Evolutionary conservation across 148 eudicot species (phyloP).

Genomic region (Diospyros lotus): DNA sequence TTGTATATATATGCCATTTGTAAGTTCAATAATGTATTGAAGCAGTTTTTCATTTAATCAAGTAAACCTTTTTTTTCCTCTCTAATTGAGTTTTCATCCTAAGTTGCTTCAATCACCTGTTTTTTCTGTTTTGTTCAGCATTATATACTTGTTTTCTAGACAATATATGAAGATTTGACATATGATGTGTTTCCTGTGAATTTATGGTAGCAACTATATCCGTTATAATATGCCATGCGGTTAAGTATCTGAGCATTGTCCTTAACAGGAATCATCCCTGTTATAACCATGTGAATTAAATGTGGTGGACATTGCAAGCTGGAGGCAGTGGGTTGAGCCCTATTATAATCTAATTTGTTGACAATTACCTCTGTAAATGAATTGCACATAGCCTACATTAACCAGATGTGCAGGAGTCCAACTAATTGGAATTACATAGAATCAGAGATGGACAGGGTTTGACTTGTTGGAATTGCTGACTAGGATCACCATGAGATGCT

Average conservation of each 20-base stretch:
- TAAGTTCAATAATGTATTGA: too few species aligned
- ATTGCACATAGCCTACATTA: too few species aligned
- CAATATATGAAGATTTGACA: not conserved
- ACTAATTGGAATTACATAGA: too few species aligned
- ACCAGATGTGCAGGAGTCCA: too few species aligned
- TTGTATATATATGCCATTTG: too few species aligned
- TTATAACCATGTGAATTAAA: not conserved
- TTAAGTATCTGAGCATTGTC: not conserved
- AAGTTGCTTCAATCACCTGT: too few species aligned
- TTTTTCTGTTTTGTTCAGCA: not conserved
- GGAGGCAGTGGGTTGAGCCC: not conserved
- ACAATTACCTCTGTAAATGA: not conserved
- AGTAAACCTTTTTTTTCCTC: too few species aligned
- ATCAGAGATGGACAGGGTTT: not conserved
- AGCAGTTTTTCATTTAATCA: too few species aligned
- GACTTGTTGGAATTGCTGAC: not conserved
- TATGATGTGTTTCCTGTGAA: not conserved
- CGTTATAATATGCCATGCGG: too few species aligned
- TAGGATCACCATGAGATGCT: constrained; percentile 1
- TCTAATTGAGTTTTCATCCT: too few species aligned
- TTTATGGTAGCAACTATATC: not conserved
- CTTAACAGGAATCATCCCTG: not conserved
- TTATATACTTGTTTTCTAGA: not conserved
- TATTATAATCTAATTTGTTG: not conserved
- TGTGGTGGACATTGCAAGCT: not conserved